These are phyloP conservation scores for Epichloe baconii DNA, from an alignment of 2,329 filamentous ascomycete genomes.

Conservation along the genomic window DNA sequence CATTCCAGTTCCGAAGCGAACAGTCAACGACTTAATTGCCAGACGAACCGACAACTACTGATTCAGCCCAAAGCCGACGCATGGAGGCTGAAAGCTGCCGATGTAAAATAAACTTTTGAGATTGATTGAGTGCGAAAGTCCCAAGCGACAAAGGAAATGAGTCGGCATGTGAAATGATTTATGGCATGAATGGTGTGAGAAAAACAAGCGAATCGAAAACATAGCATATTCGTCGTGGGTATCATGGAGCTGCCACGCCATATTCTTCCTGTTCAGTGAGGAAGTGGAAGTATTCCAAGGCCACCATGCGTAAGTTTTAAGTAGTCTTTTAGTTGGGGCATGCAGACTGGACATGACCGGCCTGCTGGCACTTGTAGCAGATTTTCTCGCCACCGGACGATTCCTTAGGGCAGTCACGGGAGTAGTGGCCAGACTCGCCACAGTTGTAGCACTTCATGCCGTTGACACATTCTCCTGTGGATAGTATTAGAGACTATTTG, in stretches of 20 bases:
- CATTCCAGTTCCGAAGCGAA: neutral
- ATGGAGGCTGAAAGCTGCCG: constrained; percentile 1
- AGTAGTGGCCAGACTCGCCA: constrained; percentile 84
- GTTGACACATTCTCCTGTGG: constrained; percentile 79
- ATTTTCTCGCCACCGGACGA: constrained; percentile 78
- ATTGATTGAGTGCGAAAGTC: neutral
- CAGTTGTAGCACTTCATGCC: constrained; percentile 99
- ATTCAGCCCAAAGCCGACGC: neutral
- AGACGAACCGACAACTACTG: neutral
- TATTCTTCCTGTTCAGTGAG: constrained; percentile 14
- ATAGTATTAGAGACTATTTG: constrained; percentile 9
- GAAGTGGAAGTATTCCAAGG: constrained; percentile 12
- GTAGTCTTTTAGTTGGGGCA: constrained; percentile 57
- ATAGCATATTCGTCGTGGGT: constrained; percentile 24
- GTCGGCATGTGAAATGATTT: constrained; percentile 11
- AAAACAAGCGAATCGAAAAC: constrained; percentile 15
- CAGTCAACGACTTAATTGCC: neutral
- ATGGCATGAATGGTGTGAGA: constrained; percentile 8
- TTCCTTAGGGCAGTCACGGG: constrained; percentile 91
- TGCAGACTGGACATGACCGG: constrained; percentile 82
- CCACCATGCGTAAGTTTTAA: constrained; percentile 8
- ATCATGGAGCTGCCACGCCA: constrained; percentile 30
- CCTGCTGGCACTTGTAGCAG: constrained; percentile 88
- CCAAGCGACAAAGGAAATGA: constrained; percentile 1
- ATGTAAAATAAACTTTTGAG: neutral